Conservation (phyloP, 2,329 filamentous ascomycete genomes). For the Colletotrichum sp. region DNA sequence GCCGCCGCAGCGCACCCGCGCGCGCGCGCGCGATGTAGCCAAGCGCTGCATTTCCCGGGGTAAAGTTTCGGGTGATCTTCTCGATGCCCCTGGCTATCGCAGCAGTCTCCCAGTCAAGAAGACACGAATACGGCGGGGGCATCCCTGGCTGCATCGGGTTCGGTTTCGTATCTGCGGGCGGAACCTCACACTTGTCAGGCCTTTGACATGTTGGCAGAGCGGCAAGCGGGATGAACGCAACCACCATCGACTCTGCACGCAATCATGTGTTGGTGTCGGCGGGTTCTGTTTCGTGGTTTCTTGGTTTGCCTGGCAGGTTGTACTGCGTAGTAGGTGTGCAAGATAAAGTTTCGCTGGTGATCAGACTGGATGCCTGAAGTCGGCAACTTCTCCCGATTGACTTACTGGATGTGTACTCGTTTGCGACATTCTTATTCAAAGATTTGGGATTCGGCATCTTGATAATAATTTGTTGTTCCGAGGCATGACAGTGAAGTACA, state of each 20-base stretch:
- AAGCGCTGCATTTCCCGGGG: neutral
- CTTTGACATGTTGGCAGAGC: neutral
- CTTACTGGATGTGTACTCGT: neutral
- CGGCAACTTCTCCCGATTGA: neutral
- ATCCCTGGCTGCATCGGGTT: neutral
- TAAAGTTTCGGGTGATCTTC: neutral
- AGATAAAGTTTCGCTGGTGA: neutral
- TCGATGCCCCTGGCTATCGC: neutral
- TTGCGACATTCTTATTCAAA: neutral
- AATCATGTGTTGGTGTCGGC: neutral
- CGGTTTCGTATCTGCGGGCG: neutral
- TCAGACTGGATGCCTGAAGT: neutral
- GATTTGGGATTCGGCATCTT: neutral
- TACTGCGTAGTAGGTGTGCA: rapidly evolving
- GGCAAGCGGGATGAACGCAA: neutral
- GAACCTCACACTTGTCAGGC: neutral
- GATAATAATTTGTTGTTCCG: neutral
- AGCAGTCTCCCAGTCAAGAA: neutral
- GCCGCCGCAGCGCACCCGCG: neutral
- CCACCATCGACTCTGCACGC: neutral
- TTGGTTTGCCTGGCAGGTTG: neutral
- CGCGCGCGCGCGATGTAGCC: neutral
- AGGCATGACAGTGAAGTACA: rapidly evolving
- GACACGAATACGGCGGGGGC: neutral
- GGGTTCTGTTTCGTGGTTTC: neutral